A percentile compares a stretch with the other conserved stretches of the same genome.
Conservation (phyloP, 176 grass and related monocot species). For the Carex cristatella region DNA sequence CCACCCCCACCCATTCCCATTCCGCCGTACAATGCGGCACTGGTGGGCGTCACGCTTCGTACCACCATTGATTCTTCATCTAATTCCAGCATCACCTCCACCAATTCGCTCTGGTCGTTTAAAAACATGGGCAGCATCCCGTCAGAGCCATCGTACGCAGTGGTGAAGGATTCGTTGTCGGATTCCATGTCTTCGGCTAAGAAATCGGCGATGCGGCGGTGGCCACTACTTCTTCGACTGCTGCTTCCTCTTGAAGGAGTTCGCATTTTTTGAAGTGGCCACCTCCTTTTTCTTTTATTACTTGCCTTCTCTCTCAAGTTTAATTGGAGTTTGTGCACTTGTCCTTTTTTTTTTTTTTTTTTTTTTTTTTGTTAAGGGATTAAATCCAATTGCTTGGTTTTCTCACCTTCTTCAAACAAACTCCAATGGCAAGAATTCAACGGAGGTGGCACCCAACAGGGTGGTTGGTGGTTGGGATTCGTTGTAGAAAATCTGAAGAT, state of each 20-base stretch:
- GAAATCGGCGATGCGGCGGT: constrained; percentile 76
- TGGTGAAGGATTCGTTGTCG: constrained; percentile 67
- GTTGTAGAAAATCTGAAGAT: constrained; percentile 29
- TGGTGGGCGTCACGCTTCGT: constrained; percentile 86
- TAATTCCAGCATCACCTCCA: constrained; percentile 98
- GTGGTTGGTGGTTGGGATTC: constrained; percentile 33
- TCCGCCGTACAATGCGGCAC: constrained; percentile 32
- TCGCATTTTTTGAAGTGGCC: constrained; percentile 34
- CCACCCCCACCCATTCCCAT: not conserved
- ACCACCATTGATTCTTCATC: constrained; percentile 99
- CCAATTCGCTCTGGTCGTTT: constrained; percentile 77
- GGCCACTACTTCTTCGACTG: constrained; percentile 37
- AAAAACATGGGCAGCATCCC: constrained; percentile 76
- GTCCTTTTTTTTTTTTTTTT: not conserved
- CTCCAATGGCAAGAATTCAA: constrained; percentile 21
- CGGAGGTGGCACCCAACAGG: constrained; percentile 16
- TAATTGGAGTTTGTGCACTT: not conserved
- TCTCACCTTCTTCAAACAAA: constrained; percentile 30
- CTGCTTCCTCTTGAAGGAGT: constrained; percentile 61
- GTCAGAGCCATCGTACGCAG: constrained; percentile 23
- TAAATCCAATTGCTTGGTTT: constrained; percentile 13
- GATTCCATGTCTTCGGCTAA: constrained; percentile 72
- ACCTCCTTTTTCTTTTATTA: not conserved
- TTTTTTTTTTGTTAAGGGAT: too few relatives aligned
- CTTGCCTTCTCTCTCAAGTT: constrained; percentile 23